Evolutionary conservation across 2,329 filamentous ascomycete species (phyloP), one percentile per base, ranked within the genome.

Genomic region (Phyllosticta paracitricarpa): DNA sequence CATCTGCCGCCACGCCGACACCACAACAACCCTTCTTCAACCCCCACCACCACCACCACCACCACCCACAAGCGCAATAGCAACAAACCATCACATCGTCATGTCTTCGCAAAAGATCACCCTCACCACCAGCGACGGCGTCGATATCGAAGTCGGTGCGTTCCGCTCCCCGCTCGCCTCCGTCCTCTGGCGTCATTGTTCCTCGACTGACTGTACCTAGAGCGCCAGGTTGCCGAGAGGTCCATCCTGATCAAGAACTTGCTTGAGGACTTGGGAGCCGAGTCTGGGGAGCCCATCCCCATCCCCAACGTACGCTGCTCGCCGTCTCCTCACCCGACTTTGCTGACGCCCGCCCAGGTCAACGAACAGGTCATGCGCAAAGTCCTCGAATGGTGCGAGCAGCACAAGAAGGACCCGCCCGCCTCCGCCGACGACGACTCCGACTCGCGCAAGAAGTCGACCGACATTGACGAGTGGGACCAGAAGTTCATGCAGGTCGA

Each of bases 401-500:
- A 97, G 74, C 94, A 99, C 83, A 89, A 89, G 76, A 85, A 86
- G 74, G 94, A 99, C 71, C 91, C 94, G 51, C 82, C 86, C n/a
- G 83, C 86, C 65, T 81, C 87, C 59, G 84, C 86, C 69, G 93
- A 97, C 65, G 94, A 96, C 63, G 91, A 99, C 69, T 88, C 89
- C 64, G 93, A 97, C 70, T 91, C 87, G 57, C 90, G 94, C 69
- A 97, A 97, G 83, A 97, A 96, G 85, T 96, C 92, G 1, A 97
- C 94, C 55, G 94, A 99, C 70, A 99, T 99, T 67, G 94, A 97
- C 63, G 94, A 99, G 78, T 99, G 94, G 94, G 94, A 99, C 70
- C 93, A 97, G 77, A 99, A 99, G 79, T 99, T 97, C 77, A 97
- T 99, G 94, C 93, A 97, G 78, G 94, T 99, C 19, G 94, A 99